Base-by-base conservation (phyloP, 148 eudicot genomes). In the Spergularia bocconei region DNA sequence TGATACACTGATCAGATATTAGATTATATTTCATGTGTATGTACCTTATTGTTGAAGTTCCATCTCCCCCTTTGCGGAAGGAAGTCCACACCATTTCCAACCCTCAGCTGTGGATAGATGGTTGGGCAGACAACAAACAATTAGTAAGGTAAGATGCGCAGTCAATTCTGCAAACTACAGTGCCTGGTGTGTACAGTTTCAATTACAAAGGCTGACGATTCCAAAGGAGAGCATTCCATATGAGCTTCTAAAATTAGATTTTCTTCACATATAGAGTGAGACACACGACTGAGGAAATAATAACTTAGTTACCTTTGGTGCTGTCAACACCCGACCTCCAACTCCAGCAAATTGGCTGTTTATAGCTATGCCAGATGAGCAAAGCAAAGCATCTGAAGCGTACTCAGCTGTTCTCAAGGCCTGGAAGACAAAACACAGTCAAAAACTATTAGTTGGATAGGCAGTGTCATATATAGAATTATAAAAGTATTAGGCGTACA, bases 11-110 rank as follows among this genome's bases (percentile, higher is more conserved):
- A 21, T 65, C 23, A 23, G 1, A 66, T 13, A 16, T 9, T 16
- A 19, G 41, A 33, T n/a, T 14, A 13, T 4, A 53, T 50, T 13
- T 65, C 13, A 65, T 14, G 62, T 33, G 21, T 13, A 66, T 29
- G 13, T 69, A 80, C 86, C 77, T 77, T 83, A 69, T 83, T 83
- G 66, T 83, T 83, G 59, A 83, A 83, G 69, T 83, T 80, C 83
- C 86, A 83, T 38, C 83, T 53, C 25, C 86, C 83, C 69, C 76
- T 77, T n/a, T 83, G 83, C 4, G 86, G 86, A 25, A 70, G 65
- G 73, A 83, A 73, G 67, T 83, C 83, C 61, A 69, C 65, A 6
- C 83, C 81, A 47, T 74, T 65, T 63, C 86, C 86, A n/a, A 62
- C 79, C 74, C 75, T 74, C 60, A 84, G 79, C 84, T 80, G 77